These are phyloP conservation scores for Backusella luteola DNA, from an alignment of 192 early-diverging fungal species.

Conservation along the genomic window DNA sequence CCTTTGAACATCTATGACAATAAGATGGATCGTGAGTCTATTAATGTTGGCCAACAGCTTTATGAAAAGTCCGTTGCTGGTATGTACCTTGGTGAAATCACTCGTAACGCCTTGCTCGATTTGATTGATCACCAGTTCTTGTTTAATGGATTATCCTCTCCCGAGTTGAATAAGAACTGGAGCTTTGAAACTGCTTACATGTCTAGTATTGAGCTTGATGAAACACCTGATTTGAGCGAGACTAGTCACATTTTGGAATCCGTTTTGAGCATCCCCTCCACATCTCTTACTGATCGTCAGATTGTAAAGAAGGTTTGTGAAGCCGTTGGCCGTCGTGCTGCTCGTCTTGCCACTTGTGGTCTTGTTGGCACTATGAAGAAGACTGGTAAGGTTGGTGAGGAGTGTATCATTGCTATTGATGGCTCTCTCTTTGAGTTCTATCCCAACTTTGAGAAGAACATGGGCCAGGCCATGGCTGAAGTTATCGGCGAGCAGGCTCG, in stretches of 20 bases:
- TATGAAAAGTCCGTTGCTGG: constrained; percentile 96
- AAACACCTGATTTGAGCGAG: constrained; percentile 56
- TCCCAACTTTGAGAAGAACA: constrained; percentile 71
- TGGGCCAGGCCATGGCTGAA: constrained; percentile 73
- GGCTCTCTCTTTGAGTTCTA: constrained; percentile 78
- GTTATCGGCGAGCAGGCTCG: constrained; percentile 60
- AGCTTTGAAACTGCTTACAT: constrained; percentile 79
- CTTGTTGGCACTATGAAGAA: constrained; percentile 68
- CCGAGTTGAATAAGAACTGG: constrained; percentile 66
- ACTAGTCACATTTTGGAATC: constrained; percentile 72
- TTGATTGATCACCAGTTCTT: constrained; percentile 77
- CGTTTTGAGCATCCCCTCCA: constrained; percentile 59
- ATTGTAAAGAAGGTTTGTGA: constrained; percentile 76
- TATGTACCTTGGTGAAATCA: constrained; percentile 91
- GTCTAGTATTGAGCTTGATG: constrained; percentile 70
- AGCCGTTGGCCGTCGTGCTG: constrained; percentile 79
- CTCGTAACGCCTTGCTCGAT: constrained; percentile 73
- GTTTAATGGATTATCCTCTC: constrained; percentile 66
- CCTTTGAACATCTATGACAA: constrained; percentile 84
- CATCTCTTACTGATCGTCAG: constrained; percentile 74
- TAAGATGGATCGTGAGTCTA: constrained; percentile 77
- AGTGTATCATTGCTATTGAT: constrained; percentile 51
- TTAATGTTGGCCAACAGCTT: constrained; percentile 76
- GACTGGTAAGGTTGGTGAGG: constrained; percentile 35
- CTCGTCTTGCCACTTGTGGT: constrained; percentile 73